Percentiles rank a stretch among this genome's conserved stretches.
Conservation (phyloP, 371 early-diverging fungal species). For the Aphelidium insulamus region DNA sequence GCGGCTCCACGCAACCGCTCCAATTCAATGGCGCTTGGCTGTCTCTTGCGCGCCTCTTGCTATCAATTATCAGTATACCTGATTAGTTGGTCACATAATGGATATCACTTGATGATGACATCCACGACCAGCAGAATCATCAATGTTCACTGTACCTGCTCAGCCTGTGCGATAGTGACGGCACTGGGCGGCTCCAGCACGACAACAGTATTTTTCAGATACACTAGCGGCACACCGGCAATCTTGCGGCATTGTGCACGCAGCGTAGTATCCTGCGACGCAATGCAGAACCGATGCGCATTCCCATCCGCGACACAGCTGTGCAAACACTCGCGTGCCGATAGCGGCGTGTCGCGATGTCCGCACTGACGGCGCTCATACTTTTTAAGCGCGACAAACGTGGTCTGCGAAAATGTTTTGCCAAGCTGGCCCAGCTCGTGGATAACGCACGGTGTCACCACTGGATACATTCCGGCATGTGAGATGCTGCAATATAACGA, state of each 20-base stretch:
- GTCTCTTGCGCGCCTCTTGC: too few species aligned
- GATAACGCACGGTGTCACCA: slow-evolving; percentile 58
- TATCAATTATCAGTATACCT: too few species aligned
- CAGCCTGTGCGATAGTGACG: slow-evolving; percentile 16
- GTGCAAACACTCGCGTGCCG: slow-evolving; percentile 44
- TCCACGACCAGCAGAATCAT: neutral
- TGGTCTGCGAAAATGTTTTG: slow-evolving; percentile 22
- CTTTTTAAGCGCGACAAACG: slow-evolving; percentile 29
- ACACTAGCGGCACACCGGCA: slow-evolving; percentile 68
- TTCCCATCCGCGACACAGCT: slow-evolving; percentile 43
- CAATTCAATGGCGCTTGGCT: neutral
- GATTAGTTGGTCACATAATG: neutral
- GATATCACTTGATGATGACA: too few species aligned
- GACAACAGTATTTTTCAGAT: slow-evolving; percentile 45
- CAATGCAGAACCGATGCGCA: slow-evolving; percentile 55
- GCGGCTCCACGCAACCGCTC: too few species aligned
- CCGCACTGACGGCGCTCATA: slow-evolving; percentile 57
- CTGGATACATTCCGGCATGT: slow-evolving; percentile 11
- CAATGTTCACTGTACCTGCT: slow-evolving; percentile 11
- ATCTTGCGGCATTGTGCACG: slow-evolving; percentile 37
- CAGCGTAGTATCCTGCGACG: slow-evolving; percentile 43
- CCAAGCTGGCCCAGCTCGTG: slow-evolving; percentile 42
- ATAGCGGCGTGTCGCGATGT: slow-evolving; percentile 33
- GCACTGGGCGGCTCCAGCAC: slow-evolving; percentile 52
- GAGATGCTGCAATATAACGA: neutral